Percentiles rank a stretch among this genome's conserved stretches.
phyloP scores from a whole-genome alignment of 805 yeast genomes.

The Nakazawaea siamensis region DNA sequence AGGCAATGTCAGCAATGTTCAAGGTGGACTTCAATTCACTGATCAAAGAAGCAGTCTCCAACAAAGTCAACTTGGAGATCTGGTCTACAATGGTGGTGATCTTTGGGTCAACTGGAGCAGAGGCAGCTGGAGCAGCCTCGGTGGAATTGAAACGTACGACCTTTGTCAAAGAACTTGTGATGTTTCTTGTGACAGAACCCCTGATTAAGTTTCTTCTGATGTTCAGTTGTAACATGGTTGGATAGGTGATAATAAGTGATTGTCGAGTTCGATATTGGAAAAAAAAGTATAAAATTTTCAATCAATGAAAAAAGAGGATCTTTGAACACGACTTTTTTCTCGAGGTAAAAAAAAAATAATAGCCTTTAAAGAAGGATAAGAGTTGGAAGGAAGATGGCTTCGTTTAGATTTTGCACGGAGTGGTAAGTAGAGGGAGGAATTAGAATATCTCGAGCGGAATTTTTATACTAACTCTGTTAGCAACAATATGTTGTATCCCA shows the following conservation, averaged over 20 bases:
- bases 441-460: background rate
- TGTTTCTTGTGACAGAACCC: too few species aligned
- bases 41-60: conserved; percentile 87
- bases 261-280: too few species aligned
- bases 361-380: too few species aligned
- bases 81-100: conserved; percentile 82
- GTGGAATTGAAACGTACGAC: conserved; percentile 33
- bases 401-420: conserved; percentile 92
- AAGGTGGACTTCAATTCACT: conserved; percentile 71
- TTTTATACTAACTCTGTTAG: conserved; percentile 19
- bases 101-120: conserved; percentile 73
- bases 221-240: too few species aligned
- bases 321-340: too few species aligned
- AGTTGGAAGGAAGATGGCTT: conserved; percentile 59
- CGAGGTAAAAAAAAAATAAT: too few species aligned
- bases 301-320: too few species aligned
- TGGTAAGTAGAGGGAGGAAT: conserved; percentile 46
- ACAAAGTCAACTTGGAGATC: conserved; percentile 81
- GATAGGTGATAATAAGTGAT: too few species aligned
- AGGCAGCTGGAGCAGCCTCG: conserved; percentile 25
- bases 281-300: too few species aligned
- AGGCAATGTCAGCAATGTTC: conserved; percentile 88
- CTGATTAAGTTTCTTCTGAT: too few species aligned
- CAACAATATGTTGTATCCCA: conserved; percentile 97
- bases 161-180: too few species aligned